A percentile compares a stretch with the other conserved stretches of the same genome.
Evolutionary conservation across 306 rosid genomes (phyloP).

Genomic region (Castanea mollissima): DNA sequence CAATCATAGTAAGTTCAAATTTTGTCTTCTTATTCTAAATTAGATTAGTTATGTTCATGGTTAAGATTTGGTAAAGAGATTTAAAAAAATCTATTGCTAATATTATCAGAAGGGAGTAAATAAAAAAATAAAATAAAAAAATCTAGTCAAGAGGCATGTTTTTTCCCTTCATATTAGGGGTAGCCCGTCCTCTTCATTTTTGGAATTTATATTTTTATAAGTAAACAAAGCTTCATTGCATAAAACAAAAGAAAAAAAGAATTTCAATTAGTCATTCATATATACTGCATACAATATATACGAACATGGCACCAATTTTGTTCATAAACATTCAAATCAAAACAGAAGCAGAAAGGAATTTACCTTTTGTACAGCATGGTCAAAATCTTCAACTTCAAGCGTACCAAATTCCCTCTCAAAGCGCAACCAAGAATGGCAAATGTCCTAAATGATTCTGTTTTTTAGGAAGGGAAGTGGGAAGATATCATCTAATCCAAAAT

Average conservation of each 20-base stretch:
- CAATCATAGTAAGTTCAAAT: no score
- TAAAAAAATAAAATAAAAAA: no score
- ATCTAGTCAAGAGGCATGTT: no score
- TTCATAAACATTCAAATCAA: neutral
- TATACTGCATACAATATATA: neutral
- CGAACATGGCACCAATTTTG: neutral
- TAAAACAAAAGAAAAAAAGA: neutral
- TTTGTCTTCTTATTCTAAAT: no score
- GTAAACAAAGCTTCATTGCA: no score
- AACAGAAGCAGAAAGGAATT: constrained; percentile 15
- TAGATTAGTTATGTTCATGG: no score
- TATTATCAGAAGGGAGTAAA: no score
- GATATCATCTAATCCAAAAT: constrained; percentile 71
- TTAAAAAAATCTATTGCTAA: no score
- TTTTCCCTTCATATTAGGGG: no score
- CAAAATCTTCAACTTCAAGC: constrained; percentile 58
- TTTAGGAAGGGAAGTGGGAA: constrained; percentile 68
- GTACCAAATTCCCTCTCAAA: constrained; percentile 89
- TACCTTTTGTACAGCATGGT: constrained; percentile 78
- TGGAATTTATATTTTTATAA: no score
- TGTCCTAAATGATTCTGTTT: constrained; percentile 88
- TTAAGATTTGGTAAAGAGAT: no score
- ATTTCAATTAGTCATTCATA: neutral
- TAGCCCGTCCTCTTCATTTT: no score
- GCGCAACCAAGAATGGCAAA: constrained; percentile 83